Conservation (phyloP, 306 rosid species). For the Prosopis cineraria region DNA sequence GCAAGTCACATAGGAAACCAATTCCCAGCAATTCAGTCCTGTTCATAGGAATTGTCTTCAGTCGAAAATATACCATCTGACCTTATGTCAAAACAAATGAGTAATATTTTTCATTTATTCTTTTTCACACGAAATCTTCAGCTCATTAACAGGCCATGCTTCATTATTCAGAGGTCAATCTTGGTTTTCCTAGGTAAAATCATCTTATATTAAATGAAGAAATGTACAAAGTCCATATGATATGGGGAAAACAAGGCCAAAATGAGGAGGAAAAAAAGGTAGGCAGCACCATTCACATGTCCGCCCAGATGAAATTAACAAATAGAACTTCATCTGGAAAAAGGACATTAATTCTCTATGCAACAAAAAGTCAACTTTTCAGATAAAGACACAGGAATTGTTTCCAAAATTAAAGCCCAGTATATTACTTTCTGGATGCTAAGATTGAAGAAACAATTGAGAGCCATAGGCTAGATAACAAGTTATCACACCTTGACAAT, state of each 20-base stretch:
- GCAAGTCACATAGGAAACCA: not conserved
- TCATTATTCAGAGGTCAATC: not conserved
- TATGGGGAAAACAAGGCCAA: constrained; percentile 1
- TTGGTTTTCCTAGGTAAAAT: constrained; percentile 5
- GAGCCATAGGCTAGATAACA: constrained; percentile 7
- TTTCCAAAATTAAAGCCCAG: not conserved
- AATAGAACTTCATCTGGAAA: constrained; percentile 16
- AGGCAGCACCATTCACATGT: not conserved
- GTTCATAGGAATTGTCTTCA: not conserved
- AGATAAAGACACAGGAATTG: constrained; percentile 21
- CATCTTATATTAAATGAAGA: constrained; percentile 15
- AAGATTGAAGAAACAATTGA: not conserved
- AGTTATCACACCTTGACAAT: constrained; percentile 65
- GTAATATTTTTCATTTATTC: not conserved
- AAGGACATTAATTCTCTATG: not conserved
- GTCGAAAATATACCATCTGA: not conserved
- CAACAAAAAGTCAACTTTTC: constrained; percentile 13
- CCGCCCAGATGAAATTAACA: not conserved
- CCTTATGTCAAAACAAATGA: not conserved
- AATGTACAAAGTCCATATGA: not conserved
- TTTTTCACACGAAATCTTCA: not conserved
- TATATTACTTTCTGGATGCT: constrained; percentile 12
- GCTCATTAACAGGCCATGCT: not conserved
- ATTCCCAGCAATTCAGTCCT: constrained; percentile 2
- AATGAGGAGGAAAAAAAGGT: not conserved